phyloP scores from a whole-genome alignment of 2,329 filamentous ascomycete species.

The Fusarium sp. region DNA sequence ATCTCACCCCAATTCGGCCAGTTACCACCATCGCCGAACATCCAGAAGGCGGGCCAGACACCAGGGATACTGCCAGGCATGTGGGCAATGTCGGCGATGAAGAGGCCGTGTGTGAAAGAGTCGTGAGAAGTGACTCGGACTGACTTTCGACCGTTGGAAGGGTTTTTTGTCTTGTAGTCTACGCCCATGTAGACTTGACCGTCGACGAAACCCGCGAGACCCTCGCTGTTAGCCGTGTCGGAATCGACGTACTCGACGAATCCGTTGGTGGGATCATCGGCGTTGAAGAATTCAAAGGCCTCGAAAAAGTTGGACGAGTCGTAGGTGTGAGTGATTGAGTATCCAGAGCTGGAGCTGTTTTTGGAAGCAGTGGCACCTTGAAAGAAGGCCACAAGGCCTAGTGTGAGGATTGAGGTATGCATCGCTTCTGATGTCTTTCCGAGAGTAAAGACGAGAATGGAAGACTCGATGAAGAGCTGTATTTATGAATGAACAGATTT shows the following conservation, averaged over 20 bases:
- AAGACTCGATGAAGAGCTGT: not conserved
- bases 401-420: slow-evolving; percentile 42
- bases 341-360: slow-evolving; percentile 50
- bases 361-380: slow-evolving; percentile 37
- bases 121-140: slow-evolving; percentile 77
- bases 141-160: slow-evolving; percentile 72
- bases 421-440: slow-evolving; percentile 39
- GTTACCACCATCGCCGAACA: slow-evolving; percentile 71
- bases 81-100: slow-evolving; percentile 79
- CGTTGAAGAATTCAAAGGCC: slow-evolving; percentile 67
- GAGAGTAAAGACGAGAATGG: slow-evolving; percentile 9
- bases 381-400: slow-evolving; percentile 50
- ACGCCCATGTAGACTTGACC: slow-evolving; percentile 76
- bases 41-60: slow-evolving; percentile 81
- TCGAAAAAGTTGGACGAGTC: slow-evolving; percentile 68
- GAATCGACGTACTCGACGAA: slow-evolving; percentile 77
- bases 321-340: slow-evolving; percentile 62
- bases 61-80: slow-evolving; percentile 81
- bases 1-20: slow-evolving; percentile 76
- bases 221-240: slow-evolving; percentile 66
- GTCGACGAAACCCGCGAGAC: slow-evolving; percentile 68
- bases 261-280: slow-evolving; percentile 77
- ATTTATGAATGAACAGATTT: not conserved
- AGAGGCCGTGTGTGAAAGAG: slow-evolving; percentile 75
- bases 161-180: slow-evolving; percentile 69